Evolutionary conservation across 2,329 filamentous ascomycete genomes (phyloP).

Genomic region (Lecanicillium sp.): DNA sequence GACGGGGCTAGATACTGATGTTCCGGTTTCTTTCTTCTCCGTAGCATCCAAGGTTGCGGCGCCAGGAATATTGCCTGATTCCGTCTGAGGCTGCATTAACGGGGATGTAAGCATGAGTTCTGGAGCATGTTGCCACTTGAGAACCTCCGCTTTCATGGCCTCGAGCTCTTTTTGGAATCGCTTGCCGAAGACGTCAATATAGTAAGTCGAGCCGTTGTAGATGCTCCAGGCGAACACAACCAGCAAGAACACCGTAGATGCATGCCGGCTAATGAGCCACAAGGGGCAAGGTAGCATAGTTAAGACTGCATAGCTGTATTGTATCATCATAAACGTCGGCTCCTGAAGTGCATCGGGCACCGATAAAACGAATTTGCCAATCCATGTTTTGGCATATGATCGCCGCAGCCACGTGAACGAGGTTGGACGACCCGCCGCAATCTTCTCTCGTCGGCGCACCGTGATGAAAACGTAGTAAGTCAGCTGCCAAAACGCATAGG

Average conservation of each 20-base stretch:
- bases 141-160: slow-evolving; percentile 76
- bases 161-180: slow-evolving; percentile 96
- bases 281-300: slow-evolving; percentile 93
- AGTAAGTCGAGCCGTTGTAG: slow-evolving; percentile 94
- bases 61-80: slow-evolving; percentile 9
- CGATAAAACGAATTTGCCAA: slow-evolving; percentile 75
- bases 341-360: slow-evolving; percentile 74
- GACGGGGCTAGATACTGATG: slow-evolving; percentile 11
- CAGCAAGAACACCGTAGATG: slow-evolving; percentile 67
- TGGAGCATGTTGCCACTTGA: slow-evolving; percentile 69
- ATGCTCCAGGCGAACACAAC: slow-evolving; percentile 89
- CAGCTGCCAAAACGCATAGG: slow-evolving; percentile 89
- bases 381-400: slow-evolving; percentile 82
- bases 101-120: slow-evolving; percentile 33
- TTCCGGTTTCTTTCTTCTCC: slow-evolving; percentile 3
- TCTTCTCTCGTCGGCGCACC: slow-evolving; percentile 88
- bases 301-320: slow-evolving; percentile 81
- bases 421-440: slow-evolving; percentile 87
- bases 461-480: slow-evolving; percentile 93
- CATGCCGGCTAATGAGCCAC: slow-evolving; percentile 86
- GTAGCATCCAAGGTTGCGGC: not conserved
- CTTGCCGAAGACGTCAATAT: slow-evolving; percentile 96
- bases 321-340: slow-evolving; percentile 89
- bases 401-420: slow-evolving; percentile 95
- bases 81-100: slow-evolving; percentile 20